Evolutionary conservation across 805 yeast species (phyloP).

Genomic region (Spathaspora gorwiae): DNA sequence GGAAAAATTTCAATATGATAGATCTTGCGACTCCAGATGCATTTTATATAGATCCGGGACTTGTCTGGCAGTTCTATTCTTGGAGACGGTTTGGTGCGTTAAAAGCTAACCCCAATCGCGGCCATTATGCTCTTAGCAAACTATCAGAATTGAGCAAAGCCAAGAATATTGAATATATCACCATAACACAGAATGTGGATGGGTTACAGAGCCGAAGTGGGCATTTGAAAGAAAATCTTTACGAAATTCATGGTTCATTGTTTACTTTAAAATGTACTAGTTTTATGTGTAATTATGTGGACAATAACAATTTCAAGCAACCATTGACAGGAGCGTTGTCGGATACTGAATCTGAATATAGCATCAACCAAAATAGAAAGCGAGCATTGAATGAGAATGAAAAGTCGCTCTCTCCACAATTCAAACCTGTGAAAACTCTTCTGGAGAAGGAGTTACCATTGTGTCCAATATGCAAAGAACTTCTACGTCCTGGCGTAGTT

Average conservation of each 20-base stretch:
- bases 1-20: conserved; percentile 73
- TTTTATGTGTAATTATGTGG: conserved; percentile 63
- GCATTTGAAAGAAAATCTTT: conserved; percentile 47
- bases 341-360: conserved; percentile 35
- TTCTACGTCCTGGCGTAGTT: conserved; percentile 83
- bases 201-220: conserved; percentile 66
- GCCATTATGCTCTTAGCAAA: conserved; percentile 66
- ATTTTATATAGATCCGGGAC: conserved; percentile 72
- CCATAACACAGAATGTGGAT: conserved; percentile 82
- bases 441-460: conserved; percentile 55
- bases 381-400: conserved; percentile 10
- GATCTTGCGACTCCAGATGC: conserved; percentile 93
- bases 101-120: conserved; percentile 64
- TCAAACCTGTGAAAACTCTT: conserved; percentile 46
- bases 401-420: conserved; percentile 34
- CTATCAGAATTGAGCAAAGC: conserved; percentile 39
- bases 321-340: conserved; percentile 57
- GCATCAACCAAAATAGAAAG: conserved; percentile 8
- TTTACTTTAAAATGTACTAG: conserved; percentile 72
- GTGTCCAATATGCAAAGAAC: conserved; percentile 69
- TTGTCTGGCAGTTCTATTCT: conserved; percentile 88
- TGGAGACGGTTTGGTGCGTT: conserved; percentile 63
- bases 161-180: conserved; percentile 41
- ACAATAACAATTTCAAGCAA: conserved; percentile 45
- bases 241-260: conserved; percentile 77